Evolutionary conservation across 2,329 filamentous ascomycete genomes (phyloP), one percentile per base, ranked within the genome.

Genomic region (Seiridium cupressi): DNA sequence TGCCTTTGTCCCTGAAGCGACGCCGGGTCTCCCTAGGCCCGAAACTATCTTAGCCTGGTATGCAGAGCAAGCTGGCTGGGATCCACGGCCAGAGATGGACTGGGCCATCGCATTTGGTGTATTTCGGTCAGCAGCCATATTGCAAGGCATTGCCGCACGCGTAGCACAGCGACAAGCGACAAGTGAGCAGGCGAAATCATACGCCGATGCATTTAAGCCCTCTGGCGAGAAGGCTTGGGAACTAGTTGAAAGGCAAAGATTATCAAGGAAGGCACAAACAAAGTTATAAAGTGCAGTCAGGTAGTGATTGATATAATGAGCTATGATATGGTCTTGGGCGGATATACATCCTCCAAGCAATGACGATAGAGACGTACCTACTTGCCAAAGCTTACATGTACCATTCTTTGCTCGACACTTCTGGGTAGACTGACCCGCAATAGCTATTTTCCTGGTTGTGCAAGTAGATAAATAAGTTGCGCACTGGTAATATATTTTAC

Each of bases 71-170:
- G 85, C 89, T 1, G 89, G 89, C 13, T 94, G 89, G 82, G 82
- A 92, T 73, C 86, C 89, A 0, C 77, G 75, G 1, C 74, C 80
- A 34, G 86, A 87, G 69, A 72, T 87, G 57, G 72, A 76, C 56
- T 87, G 84, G 83, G 84, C 84, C 46, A 77, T 81, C 70, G 83
- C 85, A 2, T 88, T 88, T 68, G 83, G 77, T 66, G 79, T 85
- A 49, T 86, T 85, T 71, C 79, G 84, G 68, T 74, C 81, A 62
- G 80, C 85, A 35, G 84, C 80, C 53, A 85, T 89, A 62, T 83
- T 80, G 65, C 93, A 97, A 78, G 93, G 93, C 3, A 97, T 97
- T 72, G 92, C 92, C 55, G 93, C 93, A 55, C 80, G 94, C 64
- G 89, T 89, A 75, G 93, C 93, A 26, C 77, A 84, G 55, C 79